Conservation (phyloP, 2,329 filamentous ascomycete genomes). For the Myriosclerotinia curreyana region DNA sequence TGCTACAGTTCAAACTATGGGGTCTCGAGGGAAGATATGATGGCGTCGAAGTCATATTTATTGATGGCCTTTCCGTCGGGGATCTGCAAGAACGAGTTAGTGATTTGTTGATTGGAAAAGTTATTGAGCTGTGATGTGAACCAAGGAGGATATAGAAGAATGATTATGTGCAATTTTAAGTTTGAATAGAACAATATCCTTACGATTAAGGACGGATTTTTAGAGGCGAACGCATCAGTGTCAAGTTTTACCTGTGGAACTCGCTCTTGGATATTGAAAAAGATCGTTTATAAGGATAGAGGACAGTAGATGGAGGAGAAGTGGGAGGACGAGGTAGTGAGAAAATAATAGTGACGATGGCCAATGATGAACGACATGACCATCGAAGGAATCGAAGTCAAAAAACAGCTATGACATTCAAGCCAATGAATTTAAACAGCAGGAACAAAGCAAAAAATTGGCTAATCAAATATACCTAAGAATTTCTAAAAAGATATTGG, state of each 20-base stretch:
- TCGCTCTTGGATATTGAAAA: background rate
- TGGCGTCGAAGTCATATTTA: background rate
- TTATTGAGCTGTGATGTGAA: background rate
- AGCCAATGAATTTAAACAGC: background rate
- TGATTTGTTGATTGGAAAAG: background rate
- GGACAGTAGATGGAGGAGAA: too few relatives aligned
- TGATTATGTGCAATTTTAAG: too few relatives aligned
- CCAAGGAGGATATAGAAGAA: background rate
- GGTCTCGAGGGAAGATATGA: background rate
- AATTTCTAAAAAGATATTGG: background rate
- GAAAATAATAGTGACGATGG: too few relatives aligned
- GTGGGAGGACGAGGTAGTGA: too few relatives aligned
- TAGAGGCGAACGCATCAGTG: too few relatives aligned
- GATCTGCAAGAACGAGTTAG: background rate
- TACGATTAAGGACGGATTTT: background rate
- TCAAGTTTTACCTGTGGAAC: background rate
- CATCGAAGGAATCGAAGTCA: background rate
- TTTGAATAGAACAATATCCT: background rate
- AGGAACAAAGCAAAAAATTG: background rate
- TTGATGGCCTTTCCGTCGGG: background rate
- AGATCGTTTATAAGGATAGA: background rate
- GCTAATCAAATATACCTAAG: background rate
- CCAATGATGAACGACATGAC: too few relatives aligned
- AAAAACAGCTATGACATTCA: background rate
- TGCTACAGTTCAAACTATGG: background rate